These are phyloP conservation scores for Lepraria neglecta DNA, from an alignment of 495 filamentous ascomycete genomes.

Conservation along the genomic window DNA sequence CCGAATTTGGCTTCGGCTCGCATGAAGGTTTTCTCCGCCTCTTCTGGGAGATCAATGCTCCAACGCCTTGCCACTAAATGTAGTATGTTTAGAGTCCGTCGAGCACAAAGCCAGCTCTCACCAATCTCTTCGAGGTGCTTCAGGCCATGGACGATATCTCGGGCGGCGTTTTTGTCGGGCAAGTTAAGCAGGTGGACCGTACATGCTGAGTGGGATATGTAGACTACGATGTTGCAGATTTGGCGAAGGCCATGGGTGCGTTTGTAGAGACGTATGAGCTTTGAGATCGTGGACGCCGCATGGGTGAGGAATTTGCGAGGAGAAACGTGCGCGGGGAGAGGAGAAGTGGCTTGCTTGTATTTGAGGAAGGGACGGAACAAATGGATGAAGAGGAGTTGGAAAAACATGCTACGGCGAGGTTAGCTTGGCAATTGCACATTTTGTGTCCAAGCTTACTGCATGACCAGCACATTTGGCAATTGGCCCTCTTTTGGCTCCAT, in stretches of 20 bases:
- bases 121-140: conserved; percentile 93
- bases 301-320: conserved; percentile 86
- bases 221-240: conserved; percentile 92
- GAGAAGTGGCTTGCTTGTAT: conserved; percentile 72
- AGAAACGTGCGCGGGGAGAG: conserved; percentile 80
- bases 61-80: conserved; percentile 81
- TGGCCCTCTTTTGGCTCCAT: conserved; percentile 85
- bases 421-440: conserved; percentile 25
- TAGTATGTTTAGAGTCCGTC: conserved; percentile 77
- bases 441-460: conserved; percentile 65
- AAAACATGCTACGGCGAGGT: conserved; percentile 72
- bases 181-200: conserved; percentile 93
- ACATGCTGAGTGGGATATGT: conserved; percentile 88
- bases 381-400: conserved; percentile 92
- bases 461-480: conserved; percentile 79
- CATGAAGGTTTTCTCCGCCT: conserved; percentile 66
- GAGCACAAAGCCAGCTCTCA: conserved; percentile 87
- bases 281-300: conserved; percentile 81
- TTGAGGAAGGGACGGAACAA: conserved; percentile 95
- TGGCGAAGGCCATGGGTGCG: conserved; percentile 83
- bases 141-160: conserved; percentile 86
- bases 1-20: conserved; percentile 56
- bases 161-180: conserved; percentile 76
- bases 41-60: conserved; percentile 79
- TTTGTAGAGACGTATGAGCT: conserved; percentile 87